phyloP scores from a whole-genome alignment of 352 stramenopile genomes.

The Globisporangium cederbergense region DNA sequence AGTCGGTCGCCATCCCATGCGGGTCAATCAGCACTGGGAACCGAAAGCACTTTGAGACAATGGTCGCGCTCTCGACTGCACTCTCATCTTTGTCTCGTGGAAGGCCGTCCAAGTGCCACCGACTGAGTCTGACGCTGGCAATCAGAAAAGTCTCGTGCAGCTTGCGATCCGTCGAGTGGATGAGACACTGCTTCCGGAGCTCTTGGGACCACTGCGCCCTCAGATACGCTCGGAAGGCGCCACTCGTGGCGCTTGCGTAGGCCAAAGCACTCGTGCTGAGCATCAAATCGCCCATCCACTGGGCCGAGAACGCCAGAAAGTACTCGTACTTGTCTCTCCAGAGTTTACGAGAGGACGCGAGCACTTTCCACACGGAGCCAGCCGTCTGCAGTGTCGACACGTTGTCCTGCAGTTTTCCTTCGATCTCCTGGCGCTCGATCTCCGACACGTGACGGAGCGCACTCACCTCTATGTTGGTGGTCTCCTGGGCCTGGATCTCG shows the following conservation, averaged over 20 bases:
- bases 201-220: slow-evolving; percentile 35
- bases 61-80: slow-evolving; percentile 43
- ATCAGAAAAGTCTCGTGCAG: slow-evolving; percentile 36
- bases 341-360: slow-evolving; percentile 36
- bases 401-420: slow-evolving; percentile 50
- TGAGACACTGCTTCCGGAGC: slow-evolving; percentile 27
- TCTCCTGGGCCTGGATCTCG: slow-evolving; percentile 38
- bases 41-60: slow-evolving; percentile 34
- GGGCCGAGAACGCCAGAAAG: slow-evolving; percentile 33
- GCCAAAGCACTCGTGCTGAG: slow-evolving; percentile 46
- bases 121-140: slow-evolving; percentile 25
- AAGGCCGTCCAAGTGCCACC: slow-evolving; percentile 47
- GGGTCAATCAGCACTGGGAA: slow-evolving; percentile 63
- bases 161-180: slow-evolving; percentile 24
- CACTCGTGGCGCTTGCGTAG: slow-evolving; percentile 39
- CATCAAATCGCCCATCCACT: slow-evolving; percentile 63
- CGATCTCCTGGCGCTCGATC: slow-evolving; percentile 41
- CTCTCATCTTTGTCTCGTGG: slow-evolving; percentile 27
- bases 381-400: slow-evolving; percentile 53
- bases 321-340: slow-evolving; percentile 40
- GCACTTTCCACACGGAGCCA: slow-evolving; percentile 47
- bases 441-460: slow-evolving; percentile 43
- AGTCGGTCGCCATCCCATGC: slow-evolving; percentile 42
- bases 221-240: slow-evolving; percentile 18
- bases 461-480: slow-evolving; percentile 30